Evolutionary conservation across 179 eudicot species (phyloP).

Genomic region (Silene noctiflora): DNA sequence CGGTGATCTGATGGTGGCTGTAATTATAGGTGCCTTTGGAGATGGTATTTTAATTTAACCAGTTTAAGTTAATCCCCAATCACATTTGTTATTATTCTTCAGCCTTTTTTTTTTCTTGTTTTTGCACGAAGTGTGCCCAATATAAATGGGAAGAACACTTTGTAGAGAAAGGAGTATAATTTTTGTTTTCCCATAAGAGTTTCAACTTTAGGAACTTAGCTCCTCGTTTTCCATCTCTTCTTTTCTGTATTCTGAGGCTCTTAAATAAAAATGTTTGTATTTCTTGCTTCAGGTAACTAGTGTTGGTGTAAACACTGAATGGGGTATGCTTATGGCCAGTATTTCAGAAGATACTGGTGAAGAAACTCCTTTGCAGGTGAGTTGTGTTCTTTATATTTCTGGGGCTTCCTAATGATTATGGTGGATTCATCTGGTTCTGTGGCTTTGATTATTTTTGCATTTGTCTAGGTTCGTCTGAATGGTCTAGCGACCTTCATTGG

Average conservation of each 20-base stretch:
- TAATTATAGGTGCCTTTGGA: too few relatives aligned
- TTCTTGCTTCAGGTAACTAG: slow-evolving; percentile 58
- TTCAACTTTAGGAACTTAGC: background rate
- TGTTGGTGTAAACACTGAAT: slow-evolving; percentile 91
- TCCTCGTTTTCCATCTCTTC: background rate
- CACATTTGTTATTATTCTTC: background rate
- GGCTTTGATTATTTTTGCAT: background rate
- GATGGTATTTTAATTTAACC: background rate
- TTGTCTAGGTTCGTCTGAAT: slow-evolving; percentile 76
- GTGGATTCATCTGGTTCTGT: background rate
- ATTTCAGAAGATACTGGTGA: slow-evolving; percentile 96
- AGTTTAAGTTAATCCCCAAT: background rate
- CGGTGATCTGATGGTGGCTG: too few relatives aligned
- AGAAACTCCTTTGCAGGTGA: slow-evolving; percentile 96
- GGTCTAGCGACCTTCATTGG: slow-evolving; percentile 95
- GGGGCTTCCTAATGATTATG: background rate
- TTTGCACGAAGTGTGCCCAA: background rate
- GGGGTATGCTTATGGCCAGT: slow-evolving; percentile 99
- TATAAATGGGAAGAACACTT: background rate
- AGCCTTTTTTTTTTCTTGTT: too few relatives aligned
- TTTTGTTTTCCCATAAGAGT: background rate
- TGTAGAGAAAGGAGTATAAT: background rate
- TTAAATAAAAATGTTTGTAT: background rate
- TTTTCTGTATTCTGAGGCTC: background rate
- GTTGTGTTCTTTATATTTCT: slow-evolving; percentile 2